phyloP scores from a whole-genome alignment of 73 alveolate species.

The Blepharisma japonicum region DNA sequence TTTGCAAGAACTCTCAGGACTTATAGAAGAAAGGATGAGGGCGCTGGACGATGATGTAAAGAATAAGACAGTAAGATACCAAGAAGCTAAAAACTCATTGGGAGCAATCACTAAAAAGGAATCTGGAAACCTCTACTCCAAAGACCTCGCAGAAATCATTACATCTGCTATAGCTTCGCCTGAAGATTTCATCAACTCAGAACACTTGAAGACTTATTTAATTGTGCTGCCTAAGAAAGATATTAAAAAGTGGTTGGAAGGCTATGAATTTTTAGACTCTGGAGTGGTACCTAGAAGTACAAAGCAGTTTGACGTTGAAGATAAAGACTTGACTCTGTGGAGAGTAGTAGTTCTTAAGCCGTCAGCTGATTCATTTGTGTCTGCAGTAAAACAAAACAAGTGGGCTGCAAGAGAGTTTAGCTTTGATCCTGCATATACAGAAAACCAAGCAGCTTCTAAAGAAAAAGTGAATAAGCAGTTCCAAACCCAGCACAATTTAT shows the following conservation, averaged over 20 bases:
- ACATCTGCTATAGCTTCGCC: constrained; percentile 36
- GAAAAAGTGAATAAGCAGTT: constrained; percentile 47
- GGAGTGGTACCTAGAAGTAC: constrained; percentile 56
- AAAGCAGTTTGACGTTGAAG: constrained; percentile 65
- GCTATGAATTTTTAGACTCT: constrained; percentile 46
- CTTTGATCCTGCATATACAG: constrained; percentile 54
- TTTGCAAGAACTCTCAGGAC: constrained; percentile 45
- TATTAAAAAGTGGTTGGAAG: constrained; percentile 37
- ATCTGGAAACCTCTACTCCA: constrained; percentile 54
- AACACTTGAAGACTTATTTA: constrained; percentile 47
- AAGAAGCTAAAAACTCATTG: constrained; percentile 42
- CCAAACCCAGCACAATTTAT: constrained; percentile 42
- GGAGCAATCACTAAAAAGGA: constrained; percentile 45
- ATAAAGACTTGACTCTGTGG: constrained; percentile 68
- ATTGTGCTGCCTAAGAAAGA: constrained; percentile 50
- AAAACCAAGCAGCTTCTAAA: constrained; percentile 52
- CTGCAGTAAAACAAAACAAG: constrained; percentile 51
- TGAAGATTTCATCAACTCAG: constrained; percentile 54
- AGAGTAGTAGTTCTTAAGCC: constrained; percentile 68
- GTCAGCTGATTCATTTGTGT: constrained; percentile 37
- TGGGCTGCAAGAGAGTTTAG: constrained; percentile 58
- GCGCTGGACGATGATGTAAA: constrained; percentile 53
- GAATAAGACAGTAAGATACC: constrained; percentile 40
- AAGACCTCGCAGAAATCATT: constrained; percentile 66
- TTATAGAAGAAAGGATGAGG: constrained; percentile 38